Evolutionary conservation across 2,329 filamentous ascomycete species (phyloP).

Genomic region (Rhynchosporium graminicola): DNA sequence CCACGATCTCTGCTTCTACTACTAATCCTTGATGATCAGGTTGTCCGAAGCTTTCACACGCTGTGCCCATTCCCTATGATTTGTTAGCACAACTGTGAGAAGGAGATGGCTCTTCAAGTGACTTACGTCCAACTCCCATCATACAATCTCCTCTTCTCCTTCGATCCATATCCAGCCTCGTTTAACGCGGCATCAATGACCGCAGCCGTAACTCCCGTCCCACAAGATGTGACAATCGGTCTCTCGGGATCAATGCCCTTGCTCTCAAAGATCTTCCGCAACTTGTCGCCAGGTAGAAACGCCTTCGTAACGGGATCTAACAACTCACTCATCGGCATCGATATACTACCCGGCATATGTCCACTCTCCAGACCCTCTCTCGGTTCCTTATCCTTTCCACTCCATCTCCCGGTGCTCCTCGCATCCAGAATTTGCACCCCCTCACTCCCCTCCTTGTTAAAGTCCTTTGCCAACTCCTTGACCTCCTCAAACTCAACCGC

Average conservation of each 20-base stretch:
- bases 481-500: slow-evolving; percentile 84
- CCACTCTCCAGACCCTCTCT: slow-evolving; percentile 83
- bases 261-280: slow-evolving; percentile 74
- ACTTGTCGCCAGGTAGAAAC: slow-evolving; percentile 69
- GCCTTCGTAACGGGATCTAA: slow-evolving; percentile 83
- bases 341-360: slow-evolving; percentile 87
- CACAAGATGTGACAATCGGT: slow-evolving; percentile 85
- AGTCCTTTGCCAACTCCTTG: slow-evolving; percentile 71
- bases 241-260: slow-evolving; percentile 77
- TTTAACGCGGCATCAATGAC: slow-evolving; percentile 85
- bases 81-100: slow-evolving; percentile 19
- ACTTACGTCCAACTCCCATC: slow-evolving; percentile 98
- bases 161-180: slow-evolving; percentile 71
- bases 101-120: background rate
- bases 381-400: slow-evolving; percentile 82
- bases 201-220: slow-evolving; percentile 91
- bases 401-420: slow-evolving; percentile 75
- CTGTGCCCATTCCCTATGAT: slow-evolving; percentile 65
- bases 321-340: slow-evolving; percentile 75
- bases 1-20: slow-evolving; percentile 66
- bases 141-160: slow-evolving; percentile 74
- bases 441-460: slow-evolving; percentile 80
- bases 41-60: slow-evolving; percentile 62
- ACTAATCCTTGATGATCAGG: slow-evolving; percentile 56
- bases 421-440: slow-evolving; percentile 90